Percentiles rank a stretch among this genome's conserved stretches.
phyloP scores from a whole-genome alignment of 208 protist species.

The Leishmania mexicana region DNA sequence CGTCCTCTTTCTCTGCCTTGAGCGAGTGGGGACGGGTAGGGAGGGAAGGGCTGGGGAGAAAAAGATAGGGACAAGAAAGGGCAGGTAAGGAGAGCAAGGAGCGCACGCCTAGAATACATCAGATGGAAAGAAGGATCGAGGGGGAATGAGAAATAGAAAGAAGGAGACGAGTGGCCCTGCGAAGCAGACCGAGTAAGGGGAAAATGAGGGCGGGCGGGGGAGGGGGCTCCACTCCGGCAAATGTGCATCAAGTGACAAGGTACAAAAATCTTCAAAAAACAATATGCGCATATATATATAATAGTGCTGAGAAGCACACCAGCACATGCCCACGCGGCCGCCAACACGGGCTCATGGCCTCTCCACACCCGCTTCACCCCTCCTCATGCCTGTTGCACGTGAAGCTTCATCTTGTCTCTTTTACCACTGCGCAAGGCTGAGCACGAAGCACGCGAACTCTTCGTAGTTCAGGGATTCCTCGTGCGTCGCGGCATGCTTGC shows the following conservation, averaged over 20 bases:
- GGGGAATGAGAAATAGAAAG: background rate
- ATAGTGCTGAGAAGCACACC: background rate
- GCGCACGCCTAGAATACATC: constrained; percentile 11
- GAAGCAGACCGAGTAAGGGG: background rate
- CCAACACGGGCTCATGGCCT: background rate
- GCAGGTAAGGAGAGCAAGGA: constrained; percentile 1
- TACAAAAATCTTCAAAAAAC: constrained; percentile 19
- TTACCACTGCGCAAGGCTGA: constrained; percentile 88
- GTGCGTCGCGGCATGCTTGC: constrained; percentile 80
- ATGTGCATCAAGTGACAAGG: background rate
- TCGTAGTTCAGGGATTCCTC: constrained; percentile 84
- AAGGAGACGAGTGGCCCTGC: background rate
- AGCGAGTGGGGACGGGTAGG: background rate
- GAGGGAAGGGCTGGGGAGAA: background rate
- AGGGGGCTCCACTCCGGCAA: background rate
- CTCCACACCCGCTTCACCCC: background rate
- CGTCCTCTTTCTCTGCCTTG: background rate
- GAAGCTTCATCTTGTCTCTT: background rate
- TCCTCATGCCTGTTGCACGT: constrained; percentile 6
- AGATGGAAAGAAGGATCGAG: constrained; percentile 1
- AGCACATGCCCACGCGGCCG: background rate
- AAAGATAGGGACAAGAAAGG: constrained; percentile 2
- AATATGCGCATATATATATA: constrained; percentile 2
- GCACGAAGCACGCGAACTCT: constrained; percentile 91
- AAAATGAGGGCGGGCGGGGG: background rate